These are phyloP conservation scores for Gnetum montanum DNA, from an alignment of 75 land plant species.

Conservation along the genomic window DNA sequence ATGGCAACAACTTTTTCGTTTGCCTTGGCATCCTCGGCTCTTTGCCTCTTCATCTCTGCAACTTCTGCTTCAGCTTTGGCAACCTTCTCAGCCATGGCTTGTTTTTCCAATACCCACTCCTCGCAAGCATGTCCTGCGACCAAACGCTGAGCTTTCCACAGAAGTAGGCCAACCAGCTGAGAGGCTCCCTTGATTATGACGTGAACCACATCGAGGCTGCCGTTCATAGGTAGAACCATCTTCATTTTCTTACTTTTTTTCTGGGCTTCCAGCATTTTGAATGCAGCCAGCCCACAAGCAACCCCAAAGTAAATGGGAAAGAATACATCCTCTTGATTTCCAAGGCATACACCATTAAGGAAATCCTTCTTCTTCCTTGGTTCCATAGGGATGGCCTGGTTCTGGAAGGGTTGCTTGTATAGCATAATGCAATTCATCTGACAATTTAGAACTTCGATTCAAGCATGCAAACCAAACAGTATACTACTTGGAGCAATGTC, in stretches of 20 bases:
- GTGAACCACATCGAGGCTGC: constrained; percentile 14
- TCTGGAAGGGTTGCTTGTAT: constrained; percentile 1
- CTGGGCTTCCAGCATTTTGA: constrained; percentile 16
- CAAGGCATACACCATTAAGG: neutral
- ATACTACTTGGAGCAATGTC: constrained; percentile 14
- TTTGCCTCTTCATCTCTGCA: constrained; percentile 30
- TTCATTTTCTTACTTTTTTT: neutral
- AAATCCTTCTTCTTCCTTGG: constrained; percentile 5
- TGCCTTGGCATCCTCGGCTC: constrained; percentile 78
- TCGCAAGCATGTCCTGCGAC: constrained; percentile 2
- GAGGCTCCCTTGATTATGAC: constrained; percentile 37
- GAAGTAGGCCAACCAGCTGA: constrained; percentile 40
- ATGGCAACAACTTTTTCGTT: constrained; percentile 83
- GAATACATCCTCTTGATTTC: constrained; percentile 12
- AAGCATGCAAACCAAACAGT: neutral
- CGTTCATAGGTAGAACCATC: neutral
- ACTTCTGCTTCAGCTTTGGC: constrained; percentile 33
- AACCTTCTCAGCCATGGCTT: constrained; percentile 17
- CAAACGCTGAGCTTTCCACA: constrained; percentile 21
- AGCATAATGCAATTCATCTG: constrained; percentile 7
- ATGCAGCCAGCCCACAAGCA: constrained; percentile 41
- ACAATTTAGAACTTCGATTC: neutral
- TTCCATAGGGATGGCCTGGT: constrained; percentile 1
- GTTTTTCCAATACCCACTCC: constrained; percentile 6
- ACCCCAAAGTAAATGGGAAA: constrained; percentile 49